Percentiles rank a stretch among this genome's conserved stretches.
phyloP scores from a whole-genome alignment of 768 basidiomycete genomes.

The Xerocomellus amylosporus region DNA sequence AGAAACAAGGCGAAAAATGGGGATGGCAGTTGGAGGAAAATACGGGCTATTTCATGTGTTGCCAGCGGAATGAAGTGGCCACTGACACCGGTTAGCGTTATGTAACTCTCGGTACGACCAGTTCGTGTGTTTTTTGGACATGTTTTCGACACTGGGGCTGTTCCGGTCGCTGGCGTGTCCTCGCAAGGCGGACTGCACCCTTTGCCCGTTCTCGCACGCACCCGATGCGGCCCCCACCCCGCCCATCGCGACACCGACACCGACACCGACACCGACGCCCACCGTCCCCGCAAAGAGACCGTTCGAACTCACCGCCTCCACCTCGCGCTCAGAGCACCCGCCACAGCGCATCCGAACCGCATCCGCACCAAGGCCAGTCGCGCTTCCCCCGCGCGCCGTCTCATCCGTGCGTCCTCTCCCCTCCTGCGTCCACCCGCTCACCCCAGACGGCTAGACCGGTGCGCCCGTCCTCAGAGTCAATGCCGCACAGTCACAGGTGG shows the following conservation, averaged over 20 bases:
- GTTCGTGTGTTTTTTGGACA: too few species aligned
- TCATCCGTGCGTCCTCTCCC: constrained; percentile 23
- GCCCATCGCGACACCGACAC: constrained; percentile 10
- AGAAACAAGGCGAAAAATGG: too few species aligned
- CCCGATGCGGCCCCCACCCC: constrained; percentile 34
- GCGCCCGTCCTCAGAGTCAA: constrained; percentile 64
- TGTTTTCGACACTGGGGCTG: constrained; percentile 63
- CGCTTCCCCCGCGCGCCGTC: constrained; percentile 41
- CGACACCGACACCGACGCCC: background rate
- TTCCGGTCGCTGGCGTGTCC: constrained; percentile 65
- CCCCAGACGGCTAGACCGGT: constrained; percentile 42
- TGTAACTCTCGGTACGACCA: too few species aligned
- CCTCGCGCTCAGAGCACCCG: constrained; percentile 47
- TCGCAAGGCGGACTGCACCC: constrained; percentile 42
- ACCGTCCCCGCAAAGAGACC: constrained; percentile 55
- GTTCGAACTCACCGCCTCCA: constrained; percentile 22
- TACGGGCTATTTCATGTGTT: too few species aligned
- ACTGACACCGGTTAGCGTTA: too few species aligned
- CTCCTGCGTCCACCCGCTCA: background rate
- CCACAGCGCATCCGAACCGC: constrained; percentile 62
- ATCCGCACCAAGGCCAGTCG: constrained; percentile 38
- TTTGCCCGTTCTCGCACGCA: constrained; percentile 70
- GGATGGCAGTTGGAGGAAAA: background rate
- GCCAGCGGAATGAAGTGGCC: too few species aligned
- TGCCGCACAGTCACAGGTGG: constrained; percentile 66